Evolutionary conservation across 2,329 filamentous ascomycete species (phyloP), one percentile per base, ranked within the genome.

Genomic region (Xylaria digitata): DNA sequence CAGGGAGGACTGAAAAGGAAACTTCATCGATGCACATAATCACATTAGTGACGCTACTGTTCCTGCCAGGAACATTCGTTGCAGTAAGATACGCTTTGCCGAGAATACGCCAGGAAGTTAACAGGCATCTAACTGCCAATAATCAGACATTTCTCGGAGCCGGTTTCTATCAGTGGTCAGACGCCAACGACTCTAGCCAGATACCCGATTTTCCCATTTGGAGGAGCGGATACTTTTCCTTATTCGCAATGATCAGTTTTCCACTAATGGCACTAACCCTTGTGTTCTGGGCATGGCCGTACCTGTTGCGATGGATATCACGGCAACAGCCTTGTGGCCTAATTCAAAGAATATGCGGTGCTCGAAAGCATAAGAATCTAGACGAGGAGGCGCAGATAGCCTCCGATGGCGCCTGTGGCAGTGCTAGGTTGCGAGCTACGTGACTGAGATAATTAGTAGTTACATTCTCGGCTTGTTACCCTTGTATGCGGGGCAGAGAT

Each of bases 131-230:
- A 40, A 66, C 53, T 15, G 40, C 17, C 54, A 23, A 62, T 30
- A 11, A 26, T 15, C 58, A 66, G 63, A 66, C 63, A 66, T 62
- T 66, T 21, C 58, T 66, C 11, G 63, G 63, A 9, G 58, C 64
- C 15, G 64, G 63, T 37, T 66, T 66, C 42, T 66, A 58, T 9
- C 58, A 66, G 21, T 62, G 58, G 53, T 58, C 63, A 15, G 26
- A 62, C 9, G 30, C 17, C 13, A 40, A 49, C 21, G 49, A 55
- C 2, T 6, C 5, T n/a, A 42, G 23, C 34, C 3, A 32, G 2
- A 57, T 64, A 2, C 53, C 62, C 23, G 21, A 42, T n/a, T 54
- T 21, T 17, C 62, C 62, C 23, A 6, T 59, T 2, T 64, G 53
- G 53, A 15, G 62, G 19, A 40, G 40, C 5, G n/a, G 21, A 2